Conservation (phyloP, 495 filamentous ascomycete genomes). For the Friedmanniomyces simplex region DNA sequence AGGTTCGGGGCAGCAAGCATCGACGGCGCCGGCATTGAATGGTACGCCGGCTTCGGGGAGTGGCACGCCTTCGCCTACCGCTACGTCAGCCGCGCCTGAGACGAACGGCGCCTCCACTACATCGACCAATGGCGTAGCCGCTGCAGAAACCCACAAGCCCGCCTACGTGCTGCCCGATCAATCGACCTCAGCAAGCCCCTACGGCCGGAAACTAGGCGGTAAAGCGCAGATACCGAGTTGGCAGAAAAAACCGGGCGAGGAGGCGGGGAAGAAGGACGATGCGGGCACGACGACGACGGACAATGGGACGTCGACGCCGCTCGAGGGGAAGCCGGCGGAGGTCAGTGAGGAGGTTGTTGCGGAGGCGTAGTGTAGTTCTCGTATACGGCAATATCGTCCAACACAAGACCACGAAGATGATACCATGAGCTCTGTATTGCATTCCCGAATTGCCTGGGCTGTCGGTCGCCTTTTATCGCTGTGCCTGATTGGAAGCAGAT, state of each 20-base stretch:
- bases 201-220: constrained; percentile 34
- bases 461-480: too few species aligned
- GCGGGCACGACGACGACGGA: background rate
- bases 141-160: constrained; percentile 1
- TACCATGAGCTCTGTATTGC: too few species aligned
- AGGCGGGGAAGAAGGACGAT: constrained; percentile 9
- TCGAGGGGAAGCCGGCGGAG: background rate
- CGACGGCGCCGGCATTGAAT: background rate
- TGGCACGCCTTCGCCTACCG: background rate
- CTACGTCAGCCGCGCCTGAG: constrained; percentile 3
- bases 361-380: background rate
- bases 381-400: too few species aligned
- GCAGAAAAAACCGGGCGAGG: constrained; percentile 57
- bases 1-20: too few species aligned
- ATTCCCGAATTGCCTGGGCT: too few species aligned
- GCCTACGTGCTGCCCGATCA: constrained; percentile 17
- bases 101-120: constrained; percentile 4
- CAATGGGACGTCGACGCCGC: background rate
- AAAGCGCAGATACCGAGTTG: constrained; percentile 65
- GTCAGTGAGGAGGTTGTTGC: constrained; percentile 1
- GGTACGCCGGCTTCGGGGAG: background rate
- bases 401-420: too few species aligned
- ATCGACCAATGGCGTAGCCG: background rate
- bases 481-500: too few species aligned
- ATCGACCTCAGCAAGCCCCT: constrained; percentile 28